A percentile compares a stretch with the other conserved stretches of the same genome.
Conservation (phyloP, 192 early-diverging fungal genomes). For the Fimicolochytrium jonesii region DNA sequence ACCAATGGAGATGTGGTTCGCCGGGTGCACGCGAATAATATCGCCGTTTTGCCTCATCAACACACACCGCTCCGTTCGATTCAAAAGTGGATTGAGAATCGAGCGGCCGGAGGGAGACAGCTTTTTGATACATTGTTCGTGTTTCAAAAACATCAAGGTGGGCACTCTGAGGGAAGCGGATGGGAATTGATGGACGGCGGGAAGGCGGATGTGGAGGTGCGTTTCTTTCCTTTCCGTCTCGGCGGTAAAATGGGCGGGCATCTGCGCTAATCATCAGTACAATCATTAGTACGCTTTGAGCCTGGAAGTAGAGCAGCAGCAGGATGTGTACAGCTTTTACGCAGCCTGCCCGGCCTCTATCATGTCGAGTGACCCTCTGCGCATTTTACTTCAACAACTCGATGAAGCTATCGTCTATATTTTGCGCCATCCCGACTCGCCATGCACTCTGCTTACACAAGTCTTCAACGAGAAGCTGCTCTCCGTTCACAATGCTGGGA, state of each 20-base stretch:
- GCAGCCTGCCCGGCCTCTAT: neutral
- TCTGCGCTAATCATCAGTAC: no score
- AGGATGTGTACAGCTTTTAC: neutral
- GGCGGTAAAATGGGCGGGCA: neutral
- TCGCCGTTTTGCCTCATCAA: slow-evolving; percentile 7
- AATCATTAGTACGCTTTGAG: slow-evolving; percentile 6
- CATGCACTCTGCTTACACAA: no score
- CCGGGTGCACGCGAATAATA: neutral
- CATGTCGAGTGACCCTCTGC: slow-evolving; percentile 4
- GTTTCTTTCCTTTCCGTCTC: neutral
- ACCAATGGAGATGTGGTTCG: slow-evolving; percentile 1
- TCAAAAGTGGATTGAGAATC: slow-evolving; percentile 2
- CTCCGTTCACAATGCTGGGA: no score
- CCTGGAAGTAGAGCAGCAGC: slow-evolving; percentile 7
- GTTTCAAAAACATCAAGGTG: no score
- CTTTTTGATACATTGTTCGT: slow-evolving; percentile 18
- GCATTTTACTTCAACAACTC: slow-evolving; percentile 2
- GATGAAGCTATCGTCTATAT: neutral
- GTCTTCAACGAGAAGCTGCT: no score
- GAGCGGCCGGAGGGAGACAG: neutral
- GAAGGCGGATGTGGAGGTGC: slow-evolving; percentile 9
- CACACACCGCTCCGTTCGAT: slow-evolving; percentile 23
- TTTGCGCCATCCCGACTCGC: neutral
- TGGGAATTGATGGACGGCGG: neutral
- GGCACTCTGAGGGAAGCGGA: neutral